A percentile compares a stretch with the other conserved stretches of the same genome.
These are phyloP conservation scores for Lycium ferocissimum DNA, from an alignment of 257 asterid species.

Conservation along the genomic window DNA sequence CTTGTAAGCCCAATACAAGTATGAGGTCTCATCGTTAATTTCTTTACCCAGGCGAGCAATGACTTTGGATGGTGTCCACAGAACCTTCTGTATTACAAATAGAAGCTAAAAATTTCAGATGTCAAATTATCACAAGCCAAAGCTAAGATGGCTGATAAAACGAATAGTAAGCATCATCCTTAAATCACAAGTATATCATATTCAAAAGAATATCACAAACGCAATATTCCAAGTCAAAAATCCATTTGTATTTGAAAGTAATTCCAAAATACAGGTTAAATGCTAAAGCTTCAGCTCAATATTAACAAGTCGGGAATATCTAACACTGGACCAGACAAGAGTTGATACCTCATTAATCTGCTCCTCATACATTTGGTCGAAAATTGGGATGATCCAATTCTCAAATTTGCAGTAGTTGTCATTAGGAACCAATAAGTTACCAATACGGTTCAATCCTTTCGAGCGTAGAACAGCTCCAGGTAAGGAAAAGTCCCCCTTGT, in stretches of 20 bases:
- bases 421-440: slow-evolving; percentile 91
- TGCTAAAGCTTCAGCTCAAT: not conserved
- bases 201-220: not conserved
- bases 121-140: not conserved
- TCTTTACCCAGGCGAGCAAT: slow-evolving; percentile 90
- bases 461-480: slow-evolving; percentile 84
- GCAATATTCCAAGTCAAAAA: not conserved
- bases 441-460: slow-evolving; percentile 90
- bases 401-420: slow-evolving; percentile 96
- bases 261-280: not conserved
- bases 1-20: slow-evolving; percentile 94
- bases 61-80: slow-evolving; percentile 95
- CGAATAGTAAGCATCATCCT: not conserved
- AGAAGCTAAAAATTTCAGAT: slow-evolving; percentile 25
- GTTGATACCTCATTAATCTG: slow-evolving; percentile 63
- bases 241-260: not conserved
- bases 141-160: not conserved
- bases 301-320: not conserved
- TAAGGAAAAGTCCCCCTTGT: slow-evolving; percentile 79
- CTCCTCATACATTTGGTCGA: slow-evolving; percentile 89
- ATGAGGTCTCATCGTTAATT: slow-evolving; percentile 78
- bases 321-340: not conserved
- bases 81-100: slow-evolving; percentile 55
- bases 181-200: not conserved
- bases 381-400: slow-evolving; percentile 92